A percentile compares a stretch with the other conserved stretches of the same genome.
Evolutionary conservation across 345 rosid species (phyloP).

Genomic region (Eucalyptus rudis): DNA sequence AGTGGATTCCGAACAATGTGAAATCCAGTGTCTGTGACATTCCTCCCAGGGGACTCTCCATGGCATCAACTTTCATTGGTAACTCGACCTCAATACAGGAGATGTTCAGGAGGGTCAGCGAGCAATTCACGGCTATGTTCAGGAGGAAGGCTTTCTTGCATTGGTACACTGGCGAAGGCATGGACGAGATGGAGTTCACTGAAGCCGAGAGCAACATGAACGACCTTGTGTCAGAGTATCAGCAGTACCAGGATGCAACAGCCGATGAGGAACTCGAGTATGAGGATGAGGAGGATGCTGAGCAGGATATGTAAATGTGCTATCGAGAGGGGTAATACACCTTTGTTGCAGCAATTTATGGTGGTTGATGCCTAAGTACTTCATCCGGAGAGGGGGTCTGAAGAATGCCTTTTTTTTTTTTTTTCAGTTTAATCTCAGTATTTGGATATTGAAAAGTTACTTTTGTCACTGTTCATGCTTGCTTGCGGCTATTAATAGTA

Average conservation of each 20-base stretch:
- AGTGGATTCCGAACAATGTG: slow-evolving; percentile 20
- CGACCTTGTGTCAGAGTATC: slow-evolving; percentile 17
- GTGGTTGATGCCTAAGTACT: neutral
- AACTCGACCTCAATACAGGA: slow-evolving; percentile 8
- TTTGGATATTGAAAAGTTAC: neutral
- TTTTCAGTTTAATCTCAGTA: neutral
- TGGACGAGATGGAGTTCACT: slow-evolving; percentile 22
- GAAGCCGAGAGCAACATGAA: slow-evolving; percentile 23
- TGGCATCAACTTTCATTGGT: slow-evolving; percentile 19
- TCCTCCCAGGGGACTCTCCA: slow-evolving; percentile 17
- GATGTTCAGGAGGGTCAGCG: slow-evolving; percentile 9
- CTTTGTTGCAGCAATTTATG: neutral
- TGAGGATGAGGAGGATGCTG: slow-evolving; percentile 10
- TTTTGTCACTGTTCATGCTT: neutral
- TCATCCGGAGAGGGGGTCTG: neutral
- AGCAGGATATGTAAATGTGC: neutral
- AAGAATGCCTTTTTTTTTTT: neutral
- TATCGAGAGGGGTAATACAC: neutral
- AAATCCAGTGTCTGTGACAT: slow-evolving; percentile 24
- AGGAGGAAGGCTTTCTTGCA: slow-evolving; percentile 11
- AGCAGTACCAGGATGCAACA: slow-evolving; percentile 18
- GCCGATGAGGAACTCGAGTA: slow-evolving; percentile 14
- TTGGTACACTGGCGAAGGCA: slow-evolving; percentile 11
- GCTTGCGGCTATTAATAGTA: neutral
- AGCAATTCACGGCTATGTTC: slow-evolving; percentile 8